A percentile compares a stretch with the other conserved stretches of the same genome.
phyloP scores from a whole-genome alignment of 164 flowering plant genomes.

The Annona squamosa region DNA sequence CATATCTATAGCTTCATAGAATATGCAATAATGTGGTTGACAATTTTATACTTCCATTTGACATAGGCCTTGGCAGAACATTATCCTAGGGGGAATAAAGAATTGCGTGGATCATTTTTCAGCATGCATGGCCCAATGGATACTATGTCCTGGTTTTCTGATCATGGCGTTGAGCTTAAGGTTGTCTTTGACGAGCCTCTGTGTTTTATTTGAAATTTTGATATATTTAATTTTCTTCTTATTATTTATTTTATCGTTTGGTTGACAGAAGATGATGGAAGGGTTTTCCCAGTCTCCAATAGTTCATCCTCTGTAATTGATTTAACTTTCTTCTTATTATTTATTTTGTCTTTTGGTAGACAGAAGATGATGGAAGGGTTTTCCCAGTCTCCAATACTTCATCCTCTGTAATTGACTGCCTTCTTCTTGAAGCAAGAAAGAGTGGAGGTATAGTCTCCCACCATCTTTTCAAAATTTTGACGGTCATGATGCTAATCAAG shows the following conservation, averaged over 20 bases:
- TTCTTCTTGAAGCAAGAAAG: slow-evolving; percentile 53
- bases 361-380: slow-evolving; percentile 92
- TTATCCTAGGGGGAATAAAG: slow-evolving; percentile 86
- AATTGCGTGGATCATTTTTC: slow-evolving; percentile 85
- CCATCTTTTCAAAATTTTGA: neutral
- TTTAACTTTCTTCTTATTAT: slow-evolving; percentile 10
- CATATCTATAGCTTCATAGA: neutral
- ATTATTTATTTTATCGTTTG: neutral
- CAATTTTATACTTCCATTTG: neutral
- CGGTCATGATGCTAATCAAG: neutral
- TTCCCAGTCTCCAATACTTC: slow-evolving; percentile 86
- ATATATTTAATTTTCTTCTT: slow-evolving; percentile 5
- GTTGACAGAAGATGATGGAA: slow-evolving; percentile 67
- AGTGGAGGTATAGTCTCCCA: slow-evolving; percentile 50
- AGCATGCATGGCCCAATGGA: slow-evolving; percentile 70
- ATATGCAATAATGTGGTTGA: neutral
- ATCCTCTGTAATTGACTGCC: slow-evolving; percentile 81
- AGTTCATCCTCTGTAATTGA: slow-evolving; percentile 77
- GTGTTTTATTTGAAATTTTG: neutral
- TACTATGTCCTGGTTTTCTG: slow-evolving; percentile 92
- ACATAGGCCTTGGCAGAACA: slow-evolving; percentile 68
- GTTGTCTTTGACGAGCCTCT: slow-evolving; percentile 23
- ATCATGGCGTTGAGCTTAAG: slow-evolving; percentile 83
- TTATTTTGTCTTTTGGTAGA: slow-evolving; percentile 26
- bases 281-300: slow-evolving; percentile 89